Percentiles rank a stretch among this genome's conserved stretches.
Conservation (phyloP, 306 rosid genomes). For the Cicer bijugum region DNA sequence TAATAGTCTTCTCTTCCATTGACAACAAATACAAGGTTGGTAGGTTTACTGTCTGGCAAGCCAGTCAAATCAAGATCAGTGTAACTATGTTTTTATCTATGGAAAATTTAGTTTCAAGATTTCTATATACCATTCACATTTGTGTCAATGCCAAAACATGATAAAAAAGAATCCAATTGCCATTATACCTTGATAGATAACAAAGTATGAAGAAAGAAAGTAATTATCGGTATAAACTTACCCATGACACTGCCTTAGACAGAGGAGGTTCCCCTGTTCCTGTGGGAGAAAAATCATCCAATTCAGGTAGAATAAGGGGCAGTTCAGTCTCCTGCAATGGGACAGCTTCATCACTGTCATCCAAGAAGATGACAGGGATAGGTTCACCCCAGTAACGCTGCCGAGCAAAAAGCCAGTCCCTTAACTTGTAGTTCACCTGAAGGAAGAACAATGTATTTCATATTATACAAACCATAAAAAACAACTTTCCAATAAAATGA, state of each 20-base stretch:
- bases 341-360: slow-evolving; percentile 70
- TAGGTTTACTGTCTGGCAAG: background rate
- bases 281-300: slow-evolving; percentile 94
- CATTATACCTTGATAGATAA: slow-evolving; percentile 32
- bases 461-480: slow-evolving; percentile 34
- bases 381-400: slow-evolving; percentile 99
- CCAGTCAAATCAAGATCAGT: slow-evolving; percentile 30
- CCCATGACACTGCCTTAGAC: slow-evolving; percentile 88
- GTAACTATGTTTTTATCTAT: background rate
- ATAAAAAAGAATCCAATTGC: slow-evolving; percentile 10
- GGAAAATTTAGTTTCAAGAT: background rate
- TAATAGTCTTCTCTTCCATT: slow-evolving; percentile 15
- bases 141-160: slow-evolving; percentile 28
- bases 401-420: slow-evolving; percentile 99
- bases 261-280: slow-evolving; percentile 98
- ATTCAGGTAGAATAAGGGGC: slow-evolving; percentile 89
- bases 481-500: slow-evolving; percentile 9
- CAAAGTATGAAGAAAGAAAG: slow-evolving; percentile 27
- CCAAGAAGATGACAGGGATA: slow-evolving; percentile 88
- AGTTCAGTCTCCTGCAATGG: slow-evolving; percentile 77
- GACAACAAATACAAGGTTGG: slow-evolving; percentile 26
- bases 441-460: slow-evolving; percentile 42
- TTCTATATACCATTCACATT: background rate
- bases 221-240: slow-evolving; percentile 41
- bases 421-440: slow-evolving; percentile 91